Base-by-base conservation (phyloP, 306 rosid genomes). In the Prunus mongolica region DNA sequence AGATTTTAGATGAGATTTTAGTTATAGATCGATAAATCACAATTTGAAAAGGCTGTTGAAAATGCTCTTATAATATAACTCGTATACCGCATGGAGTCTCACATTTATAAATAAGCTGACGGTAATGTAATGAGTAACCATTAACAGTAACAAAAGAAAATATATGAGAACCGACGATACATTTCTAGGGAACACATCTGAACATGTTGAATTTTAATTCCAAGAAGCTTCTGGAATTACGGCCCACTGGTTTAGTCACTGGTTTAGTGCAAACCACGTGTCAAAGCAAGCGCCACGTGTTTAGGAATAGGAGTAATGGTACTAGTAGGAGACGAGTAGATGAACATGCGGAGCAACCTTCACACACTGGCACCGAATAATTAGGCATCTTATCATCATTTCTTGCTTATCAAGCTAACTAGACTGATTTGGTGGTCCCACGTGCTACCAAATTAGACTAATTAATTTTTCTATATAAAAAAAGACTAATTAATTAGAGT, bases 21-120 rank as follows among this genome's bases (percentile, higher is more conserved):
- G 8, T 2, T 34, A 5, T 6, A 34, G 0, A 1, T 0, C 0
- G 1, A 34, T 1, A 6, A 34, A 34, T 1, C 0, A 0, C 0
- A 34, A 34, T 38, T 7, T 38, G 0, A 38, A 38, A 9, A 38
- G 44, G 0, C 44, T 0, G 9, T 38, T 38, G 2, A 0, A 38
- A 38, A 38, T 38, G 9, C 44, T 38, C 44, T 34, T 34, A 5
- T 32, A 32, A 32, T 32, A 32, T 32, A 5, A 32, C 41, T 34
- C 2, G 0, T 6, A 32, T 34, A 6, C 2, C 8, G 41, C 8
- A 1, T 34, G 6, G 38, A 32, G 38, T 5, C 41, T 34, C 7
- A 6, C 41, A 34, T 34, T 34, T 34, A 34, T 34, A 34, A 34
- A 34, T 34, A 5, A 34, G 8, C 41, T 6, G 41, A 34, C 41